Percentiles rank a stretch among this genome's conserved stretches.
phyloP scores from a whole-genome alignment of 352 stramenopile species.

The Phytophthora nicotianae region DNA sequence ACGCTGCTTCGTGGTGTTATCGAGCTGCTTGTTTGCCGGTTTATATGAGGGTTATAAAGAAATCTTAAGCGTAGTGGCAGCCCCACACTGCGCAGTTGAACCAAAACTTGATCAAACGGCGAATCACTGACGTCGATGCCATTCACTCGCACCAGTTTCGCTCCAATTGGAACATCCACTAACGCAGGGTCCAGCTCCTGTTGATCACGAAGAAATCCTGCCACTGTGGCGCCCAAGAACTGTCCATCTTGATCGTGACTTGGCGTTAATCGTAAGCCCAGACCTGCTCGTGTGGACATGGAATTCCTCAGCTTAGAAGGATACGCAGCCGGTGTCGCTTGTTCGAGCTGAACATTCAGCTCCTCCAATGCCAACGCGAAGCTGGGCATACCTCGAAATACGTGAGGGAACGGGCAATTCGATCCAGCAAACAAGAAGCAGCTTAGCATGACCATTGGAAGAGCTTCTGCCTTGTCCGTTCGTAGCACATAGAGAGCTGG shows the following conservation, averaged over 20 bases:
- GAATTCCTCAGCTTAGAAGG: conserved; percentile 76
- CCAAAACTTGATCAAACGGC: conserved; percentile 68
- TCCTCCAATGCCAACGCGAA: conserved; percentile 81
- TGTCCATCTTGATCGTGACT: conserved; percentile 64
- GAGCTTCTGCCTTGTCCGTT: conserved; percentile 41
- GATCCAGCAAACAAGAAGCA: conserved; percentile 77
- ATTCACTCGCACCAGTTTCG: conserved; percentile 76
- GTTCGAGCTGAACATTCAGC: conserved; percentile 64
- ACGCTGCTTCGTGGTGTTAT: conserved; percentile 14
- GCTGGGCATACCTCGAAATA: conserved; percentile 65
- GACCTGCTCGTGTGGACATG: conserved; percentile 48
- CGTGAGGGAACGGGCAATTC: conserved; percentile 75
- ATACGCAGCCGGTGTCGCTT: conserved; percentile 48
- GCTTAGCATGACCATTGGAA: conserved; percentile 62
- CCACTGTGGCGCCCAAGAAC: conserved; percentile 73
- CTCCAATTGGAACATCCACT: conserved; percentile 60
- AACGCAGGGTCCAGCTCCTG: conserved; percentile 65
- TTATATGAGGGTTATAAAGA: conserved; percentile 59
- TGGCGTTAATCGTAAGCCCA: conserved; percentile 65
- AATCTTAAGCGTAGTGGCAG: conserved; percentile 73
- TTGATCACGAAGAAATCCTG: conserved; percentile 66
- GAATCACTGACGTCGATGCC: conserved; percentile 63
- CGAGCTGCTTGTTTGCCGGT: conserved; percentile 32
- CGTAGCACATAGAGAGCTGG: conserved; percentile 29
- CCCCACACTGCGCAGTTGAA: conserved; percentile 48